phyloP scores from a whole-genome alignment of 2,329 filamentous ascomycete species.

The Arthroderma sp. region DNA sequence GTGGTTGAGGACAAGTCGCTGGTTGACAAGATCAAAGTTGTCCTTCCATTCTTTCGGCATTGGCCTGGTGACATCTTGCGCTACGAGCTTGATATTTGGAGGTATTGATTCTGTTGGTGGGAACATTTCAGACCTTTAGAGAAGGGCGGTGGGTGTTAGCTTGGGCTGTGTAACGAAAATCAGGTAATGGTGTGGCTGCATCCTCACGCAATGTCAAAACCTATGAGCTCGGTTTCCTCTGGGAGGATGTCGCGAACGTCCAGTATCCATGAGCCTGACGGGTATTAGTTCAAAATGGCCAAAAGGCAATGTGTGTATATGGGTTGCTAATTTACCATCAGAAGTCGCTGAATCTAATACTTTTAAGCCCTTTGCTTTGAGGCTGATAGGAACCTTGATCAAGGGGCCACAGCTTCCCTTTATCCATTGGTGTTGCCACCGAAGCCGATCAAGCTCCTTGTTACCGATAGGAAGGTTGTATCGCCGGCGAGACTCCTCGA shows the following conservation, averaged over 20 bases:
- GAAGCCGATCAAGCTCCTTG: slow-evolving; percentile 2
- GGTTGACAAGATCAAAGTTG: slow-evolving; percentile 3
- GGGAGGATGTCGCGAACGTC: neutral
- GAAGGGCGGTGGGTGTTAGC: neutral
- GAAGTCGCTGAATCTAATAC: slow-evolving; percentile 1
- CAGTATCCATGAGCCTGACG: neutral
- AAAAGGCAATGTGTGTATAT: neutral
- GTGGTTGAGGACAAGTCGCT: slow-evolving; percentile 1
- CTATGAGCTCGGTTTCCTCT: neutral
- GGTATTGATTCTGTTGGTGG: neutral
- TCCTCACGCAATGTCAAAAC: slow-evolving; percentile 1
- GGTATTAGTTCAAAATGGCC: neutral
- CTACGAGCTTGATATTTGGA: neutral
- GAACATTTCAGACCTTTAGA: neutral
- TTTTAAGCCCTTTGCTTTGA: neutral
- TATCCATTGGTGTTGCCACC: slow-evolving; percentile 4
- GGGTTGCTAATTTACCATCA: neutral
- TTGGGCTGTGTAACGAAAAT: neutral
- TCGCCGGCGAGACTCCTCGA: neutral
- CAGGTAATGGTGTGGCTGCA: too few relatives aligned
- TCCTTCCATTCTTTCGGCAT: slow-evolving; percentile 2
- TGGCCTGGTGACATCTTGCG: slow-evolving; percentile 1
- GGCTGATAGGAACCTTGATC: slow-evolving; percentile 1
- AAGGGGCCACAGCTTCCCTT: slow-evolving; percentile 2
- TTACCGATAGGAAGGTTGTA: slow-evolving; percentile 1